phyloP scores from a whole-genome alignment of 768 basidiomycete species.

The Tricholoma bakamatsutake region DNA sequence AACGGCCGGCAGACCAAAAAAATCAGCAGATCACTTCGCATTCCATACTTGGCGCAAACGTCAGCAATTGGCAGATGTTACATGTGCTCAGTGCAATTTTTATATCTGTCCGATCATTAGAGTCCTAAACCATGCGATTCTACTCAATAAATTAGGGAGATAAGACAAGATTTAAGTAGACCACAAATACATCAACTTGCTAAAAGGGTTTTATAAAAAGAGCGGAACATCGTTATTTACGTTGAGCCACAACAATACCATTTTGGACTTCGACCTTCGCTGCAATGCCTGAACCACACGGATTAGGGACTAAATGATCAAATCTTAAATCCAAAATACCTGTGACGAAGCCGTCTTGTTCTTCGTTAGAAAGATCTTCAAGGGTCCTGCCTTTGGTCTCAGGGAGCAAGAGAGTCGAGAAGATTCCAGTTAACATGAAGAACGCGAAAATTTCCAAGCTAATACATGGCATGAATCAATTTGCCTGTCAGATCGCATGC shows the following conservation, averaged over 20 bases:
- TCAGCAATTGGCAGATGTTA: not conserved
- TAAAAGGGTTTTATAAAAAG: not conserved
- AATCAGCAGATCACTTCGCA: no score
- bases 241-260: not conserved
- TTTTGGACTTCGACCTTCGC: not conserved
- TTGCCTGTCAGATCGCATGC: not conserved
- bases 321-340: conserved; percentile 12
- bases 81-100: not conserved
- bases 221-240: not conserved
- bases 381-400: conserved; percentile 68
- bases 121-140: not conserved
- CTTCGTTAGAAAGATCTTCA: conserved; percentile 72
- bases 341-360: conserved; percentile 55
- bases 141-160: not conserved
- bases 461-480: conserved; percentile 1
- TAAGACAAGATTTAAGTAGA: not conserved
- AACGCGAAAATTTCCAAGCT: conserved; percentile 78
- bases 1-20: no score
- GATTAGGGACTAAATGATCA: not conserved
- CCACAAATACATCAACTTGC: not conserved
- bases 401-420: conserved; percentile 74
- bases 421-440: conserved; percentile 83
- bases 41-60: no score
- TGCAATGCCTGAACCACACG: not conserved
- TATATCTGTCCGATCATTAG: not conserved